These are phyloP conservation scores for Clohesyomyces aquaticus DNA, from an alignment of 495 filamentous ascomycete species.

Conservation along the genomic window DNA sequence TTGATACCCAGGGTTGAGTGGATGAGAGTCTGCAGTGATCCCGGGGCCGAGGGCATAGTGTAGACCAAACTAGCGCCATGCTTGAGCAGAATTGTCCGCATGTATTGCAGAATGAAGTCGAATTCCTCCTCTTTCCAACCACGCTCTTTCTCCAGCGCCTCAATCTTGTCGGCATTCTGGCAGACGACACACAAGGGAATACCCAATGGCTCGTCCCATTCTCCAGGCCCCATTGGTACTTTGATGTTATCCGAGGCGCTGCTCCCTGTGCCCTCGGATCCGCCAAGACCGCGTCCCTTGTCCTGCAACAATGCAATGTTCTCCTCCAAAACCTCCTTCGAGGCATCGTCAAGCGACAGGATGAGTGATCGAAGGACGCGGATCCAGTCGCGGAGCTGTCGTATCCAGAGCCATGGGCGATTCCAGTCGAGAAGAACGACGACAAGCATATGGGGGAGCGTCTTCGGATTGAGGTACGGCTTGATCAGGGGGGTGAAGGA, in stretches of 20 bases:
- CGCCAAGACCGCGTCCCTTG: conserved; percentile 50
- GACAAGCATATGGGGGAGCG: conserved; percentile 83
- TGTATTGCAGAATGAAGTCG: conserved; percentile 84
- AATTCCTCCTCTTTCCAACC: conserved; percentile 94
- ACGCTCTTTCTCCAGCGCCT: conserved; percentile 80
- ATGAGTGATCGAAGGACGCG: conserved; percentile 76
- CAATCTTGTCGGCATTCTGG: conserved; percentile 91
- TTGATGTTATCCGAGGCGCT: conserved; percentile 56
- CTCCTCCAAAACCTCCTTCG: conserved; percentile 81
- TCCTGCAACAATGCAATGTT: conserved; percentile 69
- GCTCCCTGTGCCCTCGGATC: conserved; percentile 29
- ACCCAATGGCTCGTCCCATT: conserved; percentile 91
- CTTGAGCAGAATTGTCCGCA: conserved; percentile 83
- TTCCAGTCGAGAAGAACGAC: conserved; percentile 92
- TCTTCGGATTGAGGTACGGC: conserved; percentile 82
- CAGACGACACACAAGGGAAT: conserved; percentile 90
- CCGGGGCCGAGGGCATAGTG: conserved; percentile 77
- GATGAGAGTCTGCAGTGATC: conserved; percentile 77
- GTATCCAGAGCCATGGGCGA: conserved; percentile 88
- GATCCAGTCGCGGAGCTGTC: conserved; percentile 86
- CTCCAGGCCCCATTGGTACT: conserved; percentile 82
- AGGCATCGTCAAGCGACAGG: conserved; percentile 71
- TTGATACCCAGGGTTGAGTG: conserved; percentile 89
- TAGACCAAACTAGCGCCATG: conserved; percentile 92
- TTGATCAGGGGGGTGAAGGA: conserved; percentile 82